Evolutionary conservation across 352 stramenopile species (phyloP).

Genomic region (Discostella stelligera): DNA sequence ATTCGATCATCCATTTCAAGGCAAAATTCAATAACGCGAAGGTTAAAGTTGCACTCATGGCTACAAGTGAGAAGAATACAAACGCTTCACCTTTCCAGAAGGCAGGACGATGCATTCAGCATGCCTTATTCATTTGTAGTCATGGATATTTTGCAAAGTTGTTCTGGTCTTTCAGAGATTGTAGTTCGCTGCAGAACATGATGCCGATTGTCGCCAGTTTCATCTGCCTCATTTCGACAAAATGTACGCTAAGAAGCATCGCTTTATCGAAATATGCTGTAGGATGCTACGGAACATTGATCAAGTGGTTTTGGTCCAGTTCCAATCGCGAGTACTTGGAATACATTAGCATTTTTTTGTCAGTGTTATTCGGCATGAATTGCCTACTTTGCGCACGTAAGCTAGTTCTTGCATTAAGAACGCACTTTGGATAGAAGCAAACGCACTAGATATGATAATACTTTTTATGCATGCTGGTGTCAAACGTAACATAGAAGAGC

Average conservation of each 20-base stretch:
- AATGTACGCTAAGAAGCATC: conserved; percentile 11
- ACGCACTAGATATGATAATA: no score
- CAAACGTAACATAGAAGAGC: no score
- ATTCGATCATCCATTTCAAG: no score
- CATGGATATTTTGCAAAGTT: conserved; percentile 19
- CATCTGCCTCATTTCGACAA: conserved; percentile 19
- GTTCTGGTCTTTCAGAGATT: conserved; percentile 28
- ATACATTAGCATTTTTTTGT: conserved; percentile 9
- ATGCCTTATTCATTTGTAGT: conserved; percentile 10
- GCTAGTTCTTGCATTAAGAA: conserved; percentile 1
- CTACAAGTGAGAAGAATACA: background rate
- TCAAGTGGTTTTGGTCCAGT: conserved; percentile 27
- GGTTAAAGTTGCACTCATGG: no score
- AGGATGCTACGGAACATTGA: conserved; percentile 18
- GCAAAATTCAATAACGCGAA: no score
- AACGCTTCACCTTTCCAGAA: background rate
- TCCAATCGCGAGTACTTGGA: conserved; percentile 28
- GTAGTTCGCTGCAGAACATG: conserved; percentile 10
- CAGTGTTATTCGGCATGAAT: conserved; percentile 13
- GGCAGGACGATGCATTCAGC: background rate
- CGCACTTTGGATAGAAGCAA: background rate
- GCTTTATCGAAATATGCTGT: conserved; percentile 9
- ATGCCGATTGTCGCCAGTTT: conserved; percentile 21
- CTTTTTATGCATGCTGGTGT: no score
- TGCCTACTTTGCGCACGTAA: background rate